Conservation (phyloP, 805 yeast genomes). For the Starmerella cellae region DNA sequence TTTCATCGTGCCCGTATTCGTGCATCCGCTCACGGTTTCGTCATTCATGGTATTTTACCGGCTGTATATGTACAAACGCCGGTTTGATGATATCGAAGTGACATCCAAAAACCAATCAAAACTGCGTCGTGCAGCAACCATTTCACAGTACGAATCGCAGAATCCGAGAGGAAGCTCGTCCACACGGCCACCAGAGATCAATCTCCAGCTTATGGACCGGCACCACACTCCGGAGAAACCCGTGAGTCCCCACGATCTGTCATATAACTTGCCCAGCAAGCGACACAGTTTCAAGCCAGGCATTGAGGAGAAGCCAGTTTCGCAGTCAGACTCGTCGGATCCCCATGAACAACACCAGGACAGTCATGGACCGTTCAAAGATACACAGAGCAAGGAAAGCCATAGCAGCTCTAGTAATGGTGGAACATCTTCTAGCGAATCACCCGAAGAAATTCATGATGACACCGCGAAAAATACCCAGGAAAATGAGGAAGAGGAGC, state of each 20-base stretch:
- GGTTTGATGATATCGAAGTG: constrained; percentile 68
- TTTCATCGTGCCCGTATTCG: constrained; percentile 46
- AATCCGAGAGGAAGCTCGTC: neutral
- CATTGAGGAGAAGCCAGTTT: neutral
- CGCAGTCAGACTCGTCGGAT: too few species aligned
- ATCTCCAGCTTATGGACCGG: constrained; percentile 3
- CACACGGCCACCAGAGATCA: constrained; percentile 1
- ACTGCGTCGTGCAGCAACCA: constrained; percentile 65
- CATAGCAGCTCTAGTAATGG: neutral
- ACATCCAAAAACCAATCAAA: constrained; percentile 65
- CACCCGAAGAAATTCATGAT: neutral
- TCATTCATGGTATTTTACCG: constrained; percentile 63
- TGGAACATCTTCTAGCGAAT: neutral
- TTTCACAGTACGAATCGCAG: constrained; percentile 35
- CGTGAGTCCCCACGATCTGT: neutral
- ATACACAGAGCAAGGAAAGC: too few species aligned
- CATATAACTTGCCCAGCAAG: too few species aligned
- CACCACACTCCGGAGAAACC: neutral
- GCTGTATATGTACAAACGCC: constrained; percentile 76
- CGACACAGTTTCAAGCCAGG: neutral
- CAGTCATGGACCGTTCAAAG: too few species aligned
- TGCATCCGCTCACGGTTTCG: constrained; percentile 85
- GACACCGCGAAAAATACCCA: neutral
- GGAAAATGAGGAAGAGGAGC: constrained; percentile 1
- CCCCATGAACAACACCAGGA: too few species aligned